Evolutionary conservation across 352 stramenopile genomes (phyloP), one percentile per base, ranked within the genome.

Genomic region (Globisporangium takayamanum): DNA sequence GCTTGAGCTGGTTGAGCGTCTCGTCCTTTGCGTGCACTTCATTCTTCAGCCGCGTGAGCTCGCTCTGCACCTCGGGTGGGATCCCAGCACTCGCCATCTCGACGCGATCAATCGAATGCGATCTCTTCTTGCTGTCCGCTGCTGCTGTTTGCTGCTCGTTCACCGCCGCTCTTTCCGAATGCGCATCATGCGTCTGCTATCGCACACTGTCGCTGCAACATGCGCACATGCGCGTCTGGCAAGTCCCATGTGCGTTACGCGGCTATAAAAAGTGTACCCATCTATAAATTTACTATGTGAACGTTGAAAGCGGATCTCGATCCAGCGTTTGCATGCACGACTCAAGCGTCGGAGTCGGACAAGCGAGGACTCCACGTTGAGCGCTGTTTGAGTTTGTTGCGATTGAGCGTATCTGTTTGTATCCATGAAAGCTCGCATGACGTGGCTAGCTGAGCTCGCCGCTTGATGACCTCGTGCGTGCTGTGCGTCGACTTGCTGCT

Each of bases 1-100:
- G 64, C 68, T 92, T 92, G 58, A 92, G 76, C 57, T 86, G 73
- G 59, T 87, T 88, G 10, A 92, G 74, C 37, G 79, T 85, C 61
- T 90, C 82, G 14, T 90, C 82, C 64, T 92, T 92, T 14, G 80
- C 78, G 49, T 73, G 68, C 14, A 84, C 69, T 48, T 92, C 82
- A 20, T 68, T 66, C 39, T 66, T 77, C 41, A 92, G 59, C 1
- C 80, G 78, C 60, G 73, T 65, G 47, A 90, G 62, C 53, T 88
- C 77, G 16, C 62, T 72, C 51, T 77, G 63, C 8, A 67, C 55
- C 39, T 81, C 76, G 14, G 57, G 39, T 37, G 66, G 55, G 30
- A 64, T 41, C 33, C 45, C 58, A 41, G 45, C 33, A 36, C 30
- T 55, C 57, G 12, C n/a, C 20, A 28, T 52, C 22, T 22, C 16